These are phyloP conservation scores for Capsella bursapastoris DNA, from an alignment of 345 rosid species.

Conservation along the genomic window DNA sequence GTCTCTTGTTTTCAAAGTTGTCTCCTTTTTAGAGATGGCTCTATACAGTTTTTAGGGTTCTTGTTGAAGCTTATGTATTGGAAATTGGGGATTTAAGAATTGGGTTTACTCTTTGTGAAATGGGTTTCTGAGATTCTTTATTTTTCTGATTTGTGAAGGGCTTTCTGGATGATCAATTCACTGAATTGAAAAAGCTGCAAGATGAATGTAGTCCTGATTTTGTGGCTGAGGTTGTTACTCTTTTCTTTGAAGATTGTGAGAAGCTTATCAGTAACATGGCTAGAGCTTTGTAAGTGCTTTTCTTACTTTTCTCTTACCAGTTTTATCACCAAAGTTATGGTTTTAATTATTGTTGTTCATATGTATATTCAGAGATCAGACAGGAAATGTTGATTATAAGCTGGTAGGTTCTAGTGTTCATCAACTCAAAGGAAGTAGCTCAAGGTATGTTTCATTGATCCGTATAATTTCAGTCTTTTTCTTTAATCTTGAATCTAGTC, in stretches of 20 bases:
- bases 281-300: conserved; percentile 65
- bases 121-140: conserved; percentile 15
- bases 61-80: conserved; percentile 5
- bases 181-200: conserved; percentile 77
- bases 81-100: not conserved
- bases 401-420: conserved; percentile 79
- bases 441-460: conserved; percentile 62
- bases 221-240: conserved; percentile 69
- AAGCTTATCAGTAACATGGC: conserved; percentile 75
- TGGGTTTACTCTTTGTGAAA: conserved; percentile 4
- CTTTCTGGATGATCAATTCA: conserved; percentile 78
- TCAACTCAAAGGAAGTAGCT: conserved; percentile 97
- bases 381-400: conserved; percentile 63
- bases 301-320: not conserved
- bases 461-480: not conserved
- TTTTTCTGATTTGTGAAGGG: conserved; percentile 48
- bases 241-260: conserved; percentile 84
- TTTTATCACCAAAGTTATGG: not conserved
- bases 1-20: not conserved
- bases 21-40: conserved; percentile 15
- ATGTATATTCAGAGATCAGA: conserved; percentile 53
- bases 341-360: not conserved
- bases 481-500: not conserved
- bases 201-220: conserved; percentile 87
- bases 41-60: conserved; percentile 4